Percentiles rank a stretch among this genome's conserved stretches.
These are phyloP conservation scores for Pythium plurisporium DNA, from an alignment of 352 stramenopile genomes.

Conservation along the genomic window DNA sequence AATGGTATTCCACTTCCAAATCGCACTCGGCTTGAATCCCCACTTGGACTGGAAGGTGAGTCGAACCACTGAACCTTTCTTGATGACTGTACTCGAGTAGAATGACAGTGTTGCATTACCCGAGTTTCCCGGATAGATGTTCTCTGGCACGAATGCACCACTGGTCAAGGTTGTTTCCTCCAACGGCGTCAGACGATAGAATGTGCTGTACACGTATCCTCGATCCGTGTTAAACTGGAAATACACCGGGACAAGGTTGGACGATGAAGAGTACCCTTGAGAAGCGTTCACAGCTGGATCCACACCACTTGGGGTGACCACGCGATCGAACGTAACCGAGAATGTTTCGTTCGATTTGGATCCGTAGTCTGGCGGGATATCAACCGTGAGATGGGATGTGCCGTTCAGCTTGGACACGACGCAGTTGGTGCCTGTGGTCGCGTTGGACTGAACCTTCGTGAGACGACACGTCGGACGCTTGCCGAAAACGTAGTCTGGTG, in stretches of 20 bases:
- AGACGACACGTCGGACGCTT: conserved; percentile 41
- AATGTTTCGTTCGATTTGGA: conserved; percentile 60
- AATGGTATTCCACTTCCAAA: conserved; percentile 51
- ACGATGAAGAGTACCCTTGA: conserved; percentile 41
- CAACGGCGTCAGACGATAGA: conserved; percentile 51
- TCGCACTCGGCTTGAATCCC: conserved; percentile 44
- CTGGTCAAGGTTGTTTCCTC: conserved; percentile 48
- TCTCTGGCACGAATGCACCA: conserved; percentile 74
- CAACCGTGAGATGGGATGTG: conserved; percentile 59
- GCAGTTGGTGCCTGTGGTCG: conserved; percentile 14
- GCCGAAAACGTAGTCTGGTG: conserved; percentile 60
- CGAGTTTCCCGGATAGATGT: conserved; percentile 79
- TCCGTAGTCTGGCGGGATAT: conserved; percentile 43
- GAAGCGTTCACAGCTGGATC: conserved; percentile 22
- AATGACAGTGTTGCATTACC: conserved; percentile 75
- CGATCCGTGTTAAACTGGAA: conserved; percentile 74
- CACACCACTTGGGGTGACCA: conserved; percentile 51
- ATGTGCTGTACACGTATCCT: conserved; percentile 66
- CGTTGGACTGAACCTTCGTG: conserved; percentile 19
- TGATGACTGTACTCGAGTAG: conserved; percentile 62
- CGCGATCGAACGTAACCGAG: conserved; percentile 55
- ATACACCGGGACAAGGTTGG: conserved; percentile 65
- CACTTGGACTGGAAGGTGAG: conserved; percentile 61
- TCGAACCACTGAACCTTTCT: conserved; percentile 41
- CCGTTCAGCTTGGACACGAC: conserved; percentile 40